These are phyloP conservation scores for Pichia sp. DNA, from an alignment of 1,139 yeast genomes.

Conservation along the genomic window DNA sequence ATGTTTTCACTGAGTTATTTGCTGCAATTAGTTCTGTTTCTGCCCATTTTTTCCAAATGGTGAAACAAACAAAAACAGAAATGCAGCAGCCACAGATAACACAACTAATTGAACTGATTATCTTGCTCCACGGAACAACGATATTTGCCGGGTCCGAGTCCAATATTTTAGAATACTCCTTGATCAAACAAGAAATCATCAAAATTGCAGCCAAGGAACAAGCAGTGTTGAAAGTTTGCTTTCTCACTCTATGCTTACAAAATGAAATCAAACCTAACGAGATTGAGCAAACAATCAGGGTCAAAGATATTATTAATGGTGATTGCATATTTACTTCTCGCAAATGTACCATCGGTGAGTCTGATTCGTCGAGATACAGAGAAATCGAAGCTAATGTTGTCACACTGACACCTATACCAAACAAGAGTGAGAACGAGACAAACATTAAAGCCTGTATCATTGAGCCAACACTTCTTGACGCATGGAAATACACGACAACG, in stretches of 20 bases:
- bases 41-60: slow-evolving; percentile 40
- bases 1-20: slow-evolving; percentile 34
- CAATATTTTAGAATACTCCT: slow-evolving; percentile 47
- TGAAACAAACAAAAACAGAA: slow-evolving; percentile 54
- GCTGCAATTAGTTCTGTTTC: slow-evolving; percentile 7
- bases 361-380: slow-evolving; percentile 26
- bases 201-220: slow-evolving; percentile 74
- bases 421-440: slow-evolving; percentile 52
- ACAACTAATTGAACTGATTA: slow-evolving; percentile 53
- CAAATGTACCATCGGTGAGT: not conserved
- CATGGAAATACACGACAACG: slow-evolving; percentile 80
- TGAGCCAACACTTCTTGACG: slow-evolving; percentile 72
- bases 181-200: slow-evolving; percentile 66
- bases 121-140: slow-evolving; percentile 44
- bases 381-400: slow-evolving; percentile 53
- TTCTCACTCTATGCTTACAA: slow-evolving; percentile 62
- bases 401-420: slow-evolving; percentile 53
- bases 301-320: slow-evolving; percentile 8
- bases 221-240: slow-evolving; percentile 74
- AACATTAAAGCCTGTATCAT: slow-evolving; percentile 72
- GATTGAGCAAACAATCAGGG: slow-evolving; percentile 45
- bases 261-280: slow-evolving; percentile 66
- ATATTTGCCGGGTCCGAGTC: slow-evolving; percentile 41
- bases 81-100: slow-evolving; percentile 60
- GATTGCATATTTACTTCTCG: slow-evolving; percentile 2